Evolutionary conservation across 2,329 filamentous ascomycete genomes (phyloP).

Genomic region (Fusarium sp.): DNA sequence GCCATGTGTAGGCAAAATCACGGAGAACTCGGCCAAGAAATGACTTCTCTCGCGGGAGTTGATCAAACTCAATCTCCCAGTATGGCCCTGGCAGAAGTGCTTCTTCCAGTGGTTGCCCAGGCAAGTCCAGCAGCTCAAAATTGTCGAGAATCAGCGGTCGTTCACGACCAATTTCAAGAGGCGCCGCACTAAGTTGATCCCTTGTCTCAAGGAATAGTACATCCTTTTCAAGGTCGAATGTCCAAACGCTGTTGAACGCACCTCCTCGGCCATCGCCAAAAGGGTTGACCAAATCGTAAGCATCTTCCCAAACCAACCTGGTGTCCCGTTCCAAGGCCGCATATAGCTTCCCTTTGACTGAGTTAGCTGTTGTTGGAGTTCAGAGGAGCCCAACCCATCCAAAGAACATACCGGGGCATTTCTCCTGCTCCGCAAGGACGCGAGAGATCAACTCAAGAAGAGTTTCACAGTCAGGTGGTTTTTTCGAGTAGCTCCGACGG

Average conservation of each 20-base stretch:
- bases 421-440: too few relatives aligned
- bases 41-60: neutral
- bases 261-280: neutral
- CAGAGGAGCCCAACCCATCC: too few relatives aligned
- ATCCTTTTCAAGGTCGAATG: neutral
- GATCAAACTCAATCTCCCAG: constrained; percentile 25
- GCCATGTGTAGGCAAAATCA: constrained; percentile 37
- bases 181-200: neutral
- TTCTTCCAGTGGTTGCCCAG: neutral
- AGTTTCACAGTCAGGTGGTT: neutral
- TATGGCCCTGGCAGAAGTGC: constrained; percentile 11
- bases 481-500: too few relatives aligned
- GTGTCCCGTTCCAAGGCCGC: too few relatives aligned
- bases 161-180: constrained; percentile 17
- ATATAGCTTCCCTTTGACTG: too few relatives aligned
- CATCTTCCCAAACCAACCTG: too few relatives aligned
- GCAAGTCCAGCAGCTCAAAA: constrained; percentile 6
- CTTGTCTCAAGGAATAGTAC: neutral
- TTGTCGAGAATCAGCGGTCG: constrained; percentile 26
- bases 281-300: too few relatives aligned
- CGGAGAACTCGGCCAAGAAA: constrained; percentile 25
- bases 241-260: neutral
- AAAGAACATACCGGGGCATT: too few relatives aligned
- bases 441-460: too few relatives aligned
- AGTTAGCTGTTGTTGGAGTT: too few relatives aligned